Conservation (phyloP, 768 basidiomycete species). For the Obba rivulosa region DNA sequence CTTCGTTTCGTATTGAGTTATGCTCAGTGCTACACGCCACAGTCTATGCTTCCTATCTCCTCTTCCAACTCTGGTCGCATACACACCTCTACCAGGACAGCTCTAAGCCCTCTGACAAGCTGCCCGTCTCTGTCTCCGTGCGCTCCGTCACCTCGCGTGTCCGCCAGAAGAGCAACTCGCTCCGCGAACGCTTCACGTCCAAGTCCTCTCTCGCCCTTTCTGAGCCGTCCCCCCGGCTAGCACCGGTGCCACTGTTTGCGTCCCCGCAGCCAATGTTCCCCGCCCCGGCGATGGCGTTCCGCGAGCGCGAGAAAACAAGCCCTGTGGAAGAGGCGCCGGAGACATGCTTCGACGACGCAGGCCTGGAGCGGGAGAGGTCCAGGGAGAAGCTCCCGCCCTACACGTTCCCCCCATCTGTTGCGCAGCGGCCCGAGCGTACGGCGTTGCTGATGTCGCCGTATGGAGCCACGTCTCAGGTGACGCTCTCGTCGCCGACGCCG, state of each 20-base stretch:
- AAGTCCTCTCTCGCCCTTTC: conserved; percentile 4
- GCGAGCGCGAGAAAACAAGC: conserved; percentile 3
- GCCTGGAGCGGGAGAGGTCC: too few relatives aligned
- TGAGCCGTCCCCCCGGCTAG: neutral
- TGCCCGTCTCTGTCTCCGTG: conserved; percentile 11
- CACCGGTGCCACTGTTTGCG: too few relatives aligned
- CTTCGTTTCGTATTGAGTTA: neutral
- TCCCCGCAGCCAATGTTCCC: neutral
- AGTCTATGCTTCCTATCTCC: conserved; percentile 73
- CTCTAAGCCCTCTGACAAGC: conserved; percentile 12
- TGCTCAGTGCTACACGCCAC: neutral
- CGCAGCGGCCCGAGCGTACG: neutral
- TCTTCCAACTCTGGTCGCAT: conserved; percentile 81
- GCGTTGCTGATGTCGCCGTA: conserved; percentile 10
- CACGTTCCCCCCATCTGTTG: conserved; percentile 1
- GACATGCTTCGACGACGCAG: conserved; percentile 6
- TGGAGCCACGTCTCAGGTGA: conserved; percentile 10
- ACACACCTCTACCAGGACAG: conserved; percentile 56
- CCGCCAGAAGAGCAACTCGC: conserved; percentile 10
- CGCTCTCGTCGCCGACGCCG: conserved; percentile 8
- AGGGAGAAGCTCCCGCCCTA: too few relatives aligned
- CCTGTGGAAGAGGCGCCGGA: conserved; percentile 13
- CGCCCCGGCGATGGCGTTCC: neutral
- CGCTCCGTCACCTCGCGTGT: conserved; percentile 13
- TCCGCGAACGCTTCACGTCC: conserved; percentile 3